Evolutionary conservation across 495 filamentous ascomycete genomes (phyloP).

Genomic region (Hypoxylon subgilvum): DNA sequence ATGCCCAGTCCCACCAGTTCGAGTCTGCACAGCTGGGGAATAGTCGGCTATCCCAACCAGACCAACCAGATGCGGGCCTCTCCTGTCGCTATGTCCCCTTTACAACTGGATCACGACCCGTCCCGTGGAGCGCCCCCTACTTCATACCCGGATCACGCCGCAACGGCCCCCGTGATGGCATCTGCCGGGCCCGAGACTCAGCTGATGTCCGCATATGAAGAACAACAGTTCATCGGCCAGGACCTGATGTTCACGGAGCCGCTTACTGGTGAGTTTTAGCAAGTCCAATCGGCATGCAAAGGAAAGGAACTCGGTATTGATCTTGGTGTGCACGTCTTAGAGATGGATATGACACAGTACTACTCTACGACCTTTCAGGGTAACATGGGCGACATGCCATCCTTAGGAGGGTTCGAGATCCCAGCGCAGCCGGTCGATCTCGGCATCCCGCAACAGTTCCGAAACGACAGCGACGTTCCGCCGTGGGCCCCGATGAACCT

Average conservation of each 20-base stretch:
- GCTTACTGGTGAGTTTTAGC: slow-evolving; percentile 28
- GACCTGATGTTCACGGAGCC: slow-evolving; percentile 32
- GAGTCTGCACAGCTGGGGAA: slow-evolving; percentile 50
- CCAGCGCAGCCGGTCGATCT: slow-evolving; percentile 33
- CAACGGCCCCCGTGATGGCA: slow-evolving; percentile 18
- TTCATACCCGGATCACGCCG: slow-evolving; percentile 37
- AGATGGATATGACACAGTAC: slow-evolving; percentile 32
- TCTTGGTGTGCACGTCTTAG: slow-evolving; percentile 18
- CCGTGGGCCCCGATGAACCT: slow-evolving; percentile 49
- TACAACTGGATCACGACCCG: slow-evolving; percentile 28
- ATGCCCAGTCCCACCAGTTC: slow-evolving; percentile 51
- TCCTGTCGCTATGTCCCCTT: slow-evolving; percentile 35
- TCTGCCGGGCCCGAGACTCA: slow-evolving; percentile 27
- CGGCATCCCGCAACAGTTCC: slow-evolving; percentile 42
- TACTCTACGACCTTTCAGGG: slow-evolving; percentile 29
- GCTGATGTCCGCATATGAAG: slow-evolving; percentile 36
- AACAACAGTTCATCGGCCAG: slow-evolving; percentile 33
- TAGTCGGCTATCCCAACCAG: slow-evolving; percentile 44
- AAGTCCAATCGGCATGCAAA: neutral
- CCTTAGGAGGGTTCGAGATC: slow-evolving; percentile 30
- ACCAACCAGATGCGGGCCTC: slow-evolving; percentile 36
- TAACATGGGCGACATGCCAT: slow-evolving; percentile 22
- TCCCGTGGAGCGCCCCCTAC: slow-evolving; percentile 20
- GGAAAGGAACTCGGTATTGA: neutral
- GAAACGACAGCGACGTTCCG: slow-evolving; percentile 40